Evolutionary conservation across 1,284 basidiomycete species (phyloP), one percentile per base, ranked within the genome.

Genomic region (Ceratorhiza oryzae-sativae): DNA sequence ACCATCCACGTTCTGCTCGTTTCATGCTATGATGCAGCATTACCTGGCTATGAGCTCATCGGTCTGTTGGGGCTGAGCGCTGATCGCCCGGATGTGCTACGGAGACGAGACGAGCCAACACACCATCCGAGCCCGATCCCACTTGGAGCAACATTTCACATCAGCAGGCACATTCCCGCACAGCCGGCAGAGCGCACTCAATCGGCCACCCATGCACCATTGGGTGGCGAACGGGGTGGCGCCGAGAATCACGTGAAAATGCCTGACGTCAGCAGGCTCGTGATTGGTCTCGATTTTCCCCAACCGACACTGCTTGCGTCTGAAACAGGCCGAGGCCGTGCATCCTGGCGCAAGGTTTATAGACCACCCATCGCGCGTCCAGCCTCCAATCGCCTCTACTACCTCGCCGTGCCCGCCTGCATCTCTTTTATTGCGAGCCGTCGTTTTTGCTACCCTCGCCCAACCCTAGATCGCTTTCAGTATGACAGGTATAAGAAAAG

Each of bases 221-320:
- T 12, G 23, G 53, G 53, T 55, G 53, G 53, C 27, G 51, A 32
- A 13, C 13, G 15, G 15, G 32, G 53, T 55, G 53, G 53, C 53
- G 53, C 30, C 4, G 18, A n/a, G 18, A 8, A 32, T 55, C 53
- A 55, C 53, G 53, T 55, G 53, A 55, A 55, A 15, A 3, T 18
- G 23, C 30, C 53, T 36, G 32, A 55, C 27, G 25, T 27, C 23
- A 10, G 18, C 6, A 32, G 15, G 53, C 53, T 15, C 30, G 53
- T 62, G 60, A 62, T 62, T 48, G 25, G 42, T 46, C 39, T 62
- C 12, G 60, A 36, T 8, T 32, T 62, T 30, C 60, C 60, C 60
- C 60, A 62, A 62, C 60, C 60, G 45, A 62, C 60, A 27, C 51
- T 32, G 13, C 42, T 30, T 41, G 25, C 23, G 42, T 42, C 30